These are phyloP conservation scores for Ceratocystis harringtonii DNA, from an alignment of 2,329 filamentous ascomycete species.

Conservation along the genomic window DNA sequence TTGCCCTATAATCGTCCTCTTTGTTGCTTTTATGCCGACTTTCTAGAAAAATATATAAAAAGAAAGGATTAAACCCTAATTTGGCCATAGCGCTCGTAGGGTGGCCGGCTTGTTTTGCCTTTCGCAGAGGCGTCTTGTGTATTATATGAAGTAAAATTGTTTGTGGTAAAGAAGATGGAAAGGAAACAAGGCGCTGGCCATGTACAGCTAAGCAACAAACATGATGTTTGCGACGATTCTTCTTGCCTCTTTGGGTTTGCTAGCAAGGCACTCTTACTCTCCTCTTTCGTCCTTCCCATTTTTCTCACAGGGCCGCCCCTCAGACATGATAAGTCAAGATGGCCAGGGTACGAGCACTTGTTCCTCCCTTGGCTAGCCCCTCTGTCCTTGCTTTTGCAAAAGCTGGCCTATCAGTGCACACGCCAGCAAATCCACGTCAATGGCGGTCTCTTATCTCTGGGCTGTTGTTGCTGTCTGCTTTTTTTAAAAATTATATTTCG, in stretches of 20 bases:
- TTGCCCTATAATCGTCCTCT: not conserved
- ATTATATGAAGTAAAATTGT: too few species aligned
- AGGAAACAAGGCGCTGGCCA: not conserved
- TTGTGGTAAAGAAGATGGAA: not conserved
- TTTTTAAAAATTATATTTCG: too few species aligned
- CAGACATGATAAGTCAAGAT: not conserved
- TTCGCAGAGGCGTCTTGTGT: not conserved
- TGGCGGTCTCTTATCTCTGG: not conserved
- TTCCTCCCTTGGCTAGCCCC: not conserved
- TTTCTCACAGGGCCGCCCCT: not conserved
- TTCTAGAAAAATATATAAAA: not conserved
- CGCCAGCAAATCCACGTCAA: not conserved
- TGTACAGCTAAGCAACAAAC: too few species aligned
- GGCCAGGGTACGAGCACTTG: not conserved
- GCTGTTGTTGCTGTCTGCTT: not conserved
- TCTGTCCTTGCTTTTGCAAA: not conserved
- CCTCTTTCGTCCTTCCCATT: not conserved
- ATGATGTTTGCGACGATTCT: not conserved
- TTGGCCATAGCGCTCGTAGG: not conserved
- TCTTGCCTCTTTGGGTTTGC: not conserved
- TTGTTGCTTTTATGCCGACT: not conserved
- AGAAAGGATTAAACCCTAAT: too few species aligned
- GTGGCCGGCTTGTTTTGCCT: not conserved
- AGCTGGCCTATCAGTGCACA: not conserved
- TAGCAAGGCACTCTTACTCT: not conserved